These are phyloP conservation scores for Lipomyces chichibuensis DNA, from an alignment of 805 yeast genomes.

Conservation along the genomic window DNA sequence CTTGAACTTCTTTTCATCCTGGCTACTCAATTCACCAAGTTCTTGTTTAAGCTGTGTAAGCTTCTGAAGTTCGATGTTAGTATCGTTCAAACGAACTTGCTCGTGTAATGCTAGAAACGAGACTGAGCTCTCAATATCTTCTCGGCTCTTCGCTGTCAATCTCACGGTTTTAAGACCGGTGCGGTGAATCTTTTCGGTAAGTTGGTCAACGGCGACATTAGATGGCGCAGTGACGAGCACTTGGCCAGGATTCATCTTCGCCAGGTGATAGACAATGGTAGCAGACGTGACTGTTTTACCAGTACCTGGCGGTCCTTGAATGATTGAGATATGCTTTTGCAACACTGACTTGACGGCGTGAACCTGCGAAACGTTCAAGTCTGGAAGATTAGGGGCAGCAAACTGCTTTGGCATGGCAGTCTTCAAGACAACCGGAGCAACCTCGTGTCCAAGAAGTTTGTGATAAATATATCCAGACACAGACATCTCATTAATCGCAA, in stretches of 20 bases:
- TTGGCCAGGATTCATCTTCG: constrained; percentile 61
- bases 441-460: constrained; percentile 78
- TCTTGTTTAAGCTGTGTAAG: constrained; percentile 62
- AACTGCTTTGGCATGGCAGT: constrained; percentile 63
- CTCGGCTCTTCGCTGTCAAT: constrained; percentile 73
- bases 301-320: constrained; percentile 97
- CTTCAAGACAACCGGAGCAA: constrained; percentile 52
- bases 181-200: constrained; percentile 70
- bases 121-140: constrained; percentile 72
- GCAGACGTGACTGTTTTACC: constrained; percentile 96
- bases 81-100: constrained; percentile 52
- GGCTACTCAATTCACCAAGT: constrained; percentile 65
- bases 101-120: constrained; percentile 61
- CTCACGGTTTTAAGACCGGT: constrained; percentile 79
- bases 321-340: constrained; percentile 72
- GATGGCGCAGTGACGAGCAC: constrained; percentile 94
- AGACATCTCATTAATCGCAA: constrained; percentile 71
- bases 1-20: constrained; percentile 55
- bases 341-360: constrained; percentile 74
- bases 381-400: constrained; percentile 67
- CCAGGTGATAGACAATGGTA: constrained; percentile 76
- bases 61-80: constrained; percentile 54
- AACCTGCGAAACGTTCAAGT: constrained; percentile 75
- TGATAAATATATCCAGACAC: constrained; percentile 77
- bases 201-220: constrained; percentile 91